Conservation (phyloP, 306 rosid genomes). For the Sophora flavescens region DNA sequence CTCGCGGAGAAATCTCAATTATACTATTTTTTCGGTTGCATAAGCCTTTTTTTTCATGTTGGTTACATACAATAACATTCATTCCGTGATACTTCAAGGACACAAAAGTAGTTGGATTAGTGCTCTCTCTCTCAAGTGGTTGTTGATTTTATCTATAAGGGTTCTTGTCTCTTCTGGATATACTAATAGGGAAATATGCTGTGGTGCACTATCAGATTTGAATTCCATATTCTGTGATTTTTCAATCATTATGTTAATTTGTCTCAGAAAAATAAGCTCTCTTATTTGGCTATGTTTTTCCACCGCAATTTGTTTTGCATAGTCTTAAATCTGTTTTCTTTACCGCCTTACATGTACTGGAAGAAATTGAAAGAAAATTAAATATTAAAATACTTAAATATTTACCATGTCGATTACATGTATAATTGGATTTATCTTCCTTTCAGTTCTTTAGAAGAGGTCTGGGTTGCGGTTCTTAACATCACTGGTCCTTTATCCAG, state of each 20-base stretch:
- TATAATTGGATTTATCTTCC: conserved; percentile 37
- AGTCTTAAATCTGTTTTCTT: not conserved
- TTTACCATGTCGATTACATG: not conserved
- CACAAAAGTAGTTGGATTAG: conserved; percentile 2
- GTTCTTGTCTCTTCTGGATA: not conserved
- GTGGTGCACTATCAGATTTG: not conserved
- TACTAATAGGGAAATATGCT: not conserved
- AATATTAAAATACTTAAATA: not conserved
- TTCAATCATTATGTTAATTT: conserved; percentile 21
- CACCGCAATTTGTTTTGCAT: not conserved
- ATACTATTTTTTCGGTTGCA: conserved; percentile 2
- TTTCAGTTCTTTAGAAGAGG: conserved; percentile 84
- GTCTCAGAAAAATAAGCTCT: not conserved
- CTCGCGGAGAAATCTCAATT: conserved; percentile 19
- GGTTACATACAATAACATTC: conserved; percentile 6
- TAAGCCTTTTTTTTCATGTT: not conserved
- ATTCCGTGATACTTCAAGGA: conserved; percentile 19
- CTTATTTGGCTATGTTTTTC: conserved; percentile 3
- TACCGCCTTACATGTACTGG: not conserved
- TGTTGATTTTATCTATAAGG: not conserved
- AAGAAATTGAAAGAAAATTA: conserved; percentile 1
- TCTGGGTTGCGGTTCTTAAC: conserved; percentile 93
- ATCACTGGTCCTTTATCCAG: conserved; percentile 96
- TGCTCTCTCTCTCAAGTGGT: not conserved
- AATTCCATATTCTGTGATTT: not conserved